Conservation (phyloP, 768 basidiomycete genomes). For the Lactifluus volemus region DNA sequence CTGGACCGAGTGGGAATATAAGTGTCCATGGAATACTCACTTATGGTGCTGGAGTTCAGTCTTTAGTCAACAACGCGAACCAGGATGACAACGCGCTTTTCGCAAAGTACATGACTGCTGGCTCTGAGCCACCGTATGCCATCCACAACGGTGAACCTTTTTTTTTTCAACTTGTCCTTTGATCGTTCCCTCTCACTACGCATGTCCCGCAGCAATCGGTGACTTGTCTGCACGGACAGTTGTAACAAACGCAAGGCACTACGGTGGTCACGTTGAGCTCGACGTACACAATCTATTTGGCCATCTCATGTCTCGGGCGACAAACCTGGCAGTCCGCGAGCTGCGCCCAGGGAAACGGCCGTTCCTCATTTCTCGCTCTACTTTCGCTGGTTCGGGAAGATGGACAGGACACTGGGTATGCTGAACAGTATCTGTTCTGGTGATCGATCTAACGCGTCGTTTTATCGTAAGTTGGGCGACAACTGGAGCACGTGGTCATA, state of each 20-base stretch:
- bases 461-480: slow-evolving; percentile 50
- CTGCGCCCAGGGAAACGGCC: slow-evolving; percentile 54
- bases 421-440: not conserved
- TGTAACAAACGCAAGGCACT: slow-evolving; percentile 66
- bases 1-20: slow-evolving; percentile 66
- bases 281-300: slow-evolving; percentile 69
- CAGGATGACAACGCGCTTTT: slow-evolving; percentile 16
- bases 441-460: not conserved
- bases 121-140: slow-evolving; percentile 52
- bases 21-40: slow-evolving; percentile 60
- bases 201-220: slow-evolving; percentile 35
- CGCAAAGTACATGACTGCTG: slow-evolving; percentile 39
- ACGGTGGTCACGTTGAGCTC: slow-evolving; percentile 50
- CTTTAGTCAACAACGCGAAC: not conserved
- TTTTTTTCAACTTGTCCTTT: not conserved
- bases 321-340: slow-evolving; percentile 47
- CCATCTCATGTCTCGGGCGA: slow-evolving; percentile 60
- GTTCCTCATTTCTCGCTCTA: slow-evolving; percentile 63
- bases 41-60: slow-evolving; percentile 28
- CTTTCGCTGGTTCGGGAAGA: slow-evolving; percentile 57
- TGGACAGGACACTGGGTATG: slow-evolving; percentile 69
- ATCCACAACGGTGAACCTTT: slow-evolving; percentile 55
- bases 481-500: slow-evolving; percentile 71
- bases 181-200: not conserved
- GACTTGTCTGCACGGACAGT: slow-evolving; percentile 46